Evolutionary conservation across 441 rosid genomes (phyloP).

Genomic region (Isatis lusitanica): DNA sequence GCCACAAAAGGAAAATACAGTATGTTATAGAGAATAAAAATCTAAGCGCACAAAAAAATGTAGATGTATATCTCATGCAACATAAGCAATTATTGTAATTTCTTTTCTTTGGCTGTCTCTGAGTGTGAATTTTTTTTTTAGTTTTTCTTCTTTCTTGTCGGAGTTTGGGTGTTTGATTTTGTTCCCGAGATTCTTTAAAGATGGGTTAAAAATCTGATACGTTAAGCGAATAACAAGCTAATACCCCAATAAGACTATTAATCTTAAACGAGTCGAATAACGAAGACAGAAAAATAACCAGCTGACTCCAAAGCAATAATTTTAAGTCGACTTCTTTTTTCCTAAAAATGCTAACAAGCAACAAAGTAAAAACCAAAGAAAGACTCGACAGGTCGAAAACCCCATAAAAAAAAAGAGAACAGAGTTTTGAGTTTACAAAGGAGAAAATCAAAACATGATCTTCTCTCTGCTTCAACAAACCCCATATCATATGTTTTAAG

Average conservation of each 20-base stretch:
- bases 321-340: background rate
- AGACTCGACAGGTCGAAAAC: background rate
- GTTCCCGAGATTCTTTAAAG: background rate
- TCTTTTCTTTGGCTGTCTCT: background rate
- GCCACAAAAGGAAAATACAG: background rate
- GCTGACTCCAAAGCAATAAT: background rate
- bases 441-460: conserved; percentile 20
- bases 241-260: background rate
- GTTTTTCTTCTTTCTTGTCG: background rate
- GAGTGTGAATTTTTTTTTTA: background rate
- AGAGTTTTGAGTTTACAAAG: conserved; percentile 5
- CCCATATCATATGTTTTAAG: conserved; percentile 21
- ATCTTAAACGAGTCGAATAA: background rate
- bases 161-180: background rate
- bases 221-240: background rate
- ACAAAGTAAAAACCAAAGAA: background rate
- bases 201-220: background rate
- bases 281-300: background rate
- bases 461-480: conserved; percentile 30
- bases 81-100: background rate
- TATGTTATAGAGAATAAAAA: background rate
- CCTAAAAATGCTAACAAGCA: conserved; percentile 5
- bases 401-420: background rate
- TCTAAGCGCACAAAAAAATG: background rate
- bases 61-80: background rate